A percentile compares a stretch with the other conserved stretches of the same genome.
Evolutionary conservation across 2,329 filamentous ascomycete genomes (phyloP).

Genomic region (Alternaria alternata): DNA sequence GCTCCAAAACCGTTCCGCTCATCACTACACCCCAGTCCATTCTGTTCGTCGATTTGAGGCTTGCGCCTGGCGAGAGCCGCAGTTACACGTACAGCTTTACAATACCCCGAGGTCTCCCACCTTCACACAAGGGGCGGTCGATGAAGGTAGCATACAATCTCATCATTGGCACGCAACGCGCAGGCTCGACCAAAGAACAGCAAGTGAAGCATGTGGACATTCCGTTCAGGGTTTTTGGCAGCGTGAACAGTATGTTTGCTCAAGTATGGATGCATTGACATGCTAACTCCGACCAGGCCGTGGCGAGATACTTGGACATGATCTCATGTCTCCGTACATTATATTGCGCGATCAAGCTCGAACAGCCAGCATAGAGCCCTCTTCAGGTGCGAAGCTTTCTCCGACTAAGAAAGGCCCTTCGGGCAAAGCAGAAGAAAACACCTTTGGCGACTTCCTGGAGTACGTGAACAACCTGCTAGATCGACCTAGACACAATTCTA

Average conservation of each 20-base stretch:
- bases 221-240: conserved; percentile 91
- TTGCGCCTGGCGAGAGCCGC: conserved; percentile 87
- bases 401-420: conserved; percentile 29
- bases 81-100: conserved; percentile 88
- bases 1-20: conserved; percentile 85
- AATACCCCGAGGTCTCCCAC: conserved; percentile 87
- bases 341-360: conserved; percentile 83
- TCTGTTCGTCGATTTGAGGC: conserved; percentile 88
- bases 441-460: conserved; percentile 46
- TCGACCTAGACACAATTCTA: conserved; percentile 44
- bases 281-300: conserved; percentile 57
- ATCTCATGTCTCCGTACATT: conserved; percentile 93
- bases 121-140: conserved; percentile 87
- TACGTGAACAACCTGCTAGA: conserved; percentile 59
- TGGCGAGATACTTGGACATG: conserved; percentile 89
- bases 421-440: conserved; percentile 54
- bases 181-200: conserved; percentile 77
- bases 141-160: conserved; percentile 94
- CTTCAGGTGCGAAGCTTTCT: conserved; percentile 16
- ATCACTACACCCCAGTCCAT: conserved; percentile 96
- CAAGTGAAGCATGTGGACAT: conserved; percentile 88
- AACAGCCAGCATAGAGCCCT: conserved; percentile 48
- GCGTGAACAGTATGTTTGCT: conserved; percentile 72
- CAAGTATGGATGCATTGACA: neutral
- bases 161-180: conserved; percentile 88